These are phyloP conservation scores for Claviceps fusiformis DNA, from an alignment of 2,329 filamentous ascomycete genomes.

Conservation along the genomic window DNA sequence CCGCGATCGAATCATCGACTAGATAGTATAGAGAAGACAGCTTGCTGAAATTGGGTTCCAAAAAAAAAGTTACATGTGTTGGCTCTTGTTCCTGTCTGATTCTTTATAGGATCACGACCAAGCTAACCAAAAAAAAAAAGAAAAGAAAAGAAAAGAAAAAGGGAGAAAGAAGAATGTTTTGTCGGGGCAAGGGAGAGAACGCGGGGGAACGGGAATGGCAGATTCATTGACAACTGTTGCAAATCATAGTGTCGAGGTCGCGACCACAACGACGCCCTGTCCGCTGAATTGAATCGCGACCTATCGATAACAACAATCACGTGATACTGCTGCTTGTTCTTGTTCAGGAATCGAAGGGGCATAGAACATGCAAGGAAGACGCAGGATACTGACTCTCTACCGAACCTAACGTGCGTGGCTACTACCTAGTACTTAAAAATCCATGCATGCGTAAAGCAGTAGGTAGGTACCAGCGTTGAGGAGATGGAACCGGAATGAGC, in stretches of 20 bases:
- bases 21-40: conserved; percentile 4
- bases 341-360: not conserved
- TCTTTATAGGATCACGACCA: not conserved
- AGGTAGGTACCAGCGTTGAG: too few species aligned
- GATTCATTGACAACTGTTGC: not conserved
- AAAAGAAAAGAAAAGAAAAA: too few species aligned
- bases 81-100: not conserved
- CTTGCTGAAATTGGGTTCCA: not conserved
- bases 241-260: not conserved
- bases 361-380: conserved; percentile 6
- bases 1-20: not conserved
- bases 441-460: too few species aligned
- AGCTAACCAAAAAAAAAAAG: too few species aligned
- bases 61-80: not conserved
- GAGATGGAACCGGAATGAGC: too few species aligned
- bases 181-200: not conserved
- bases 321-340: not conserved
- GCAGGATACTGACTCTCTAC: conserved; percentile 1
- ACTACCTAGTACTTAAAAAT: too few species aligned
- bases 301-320: conserved; percentile 3
- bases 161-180: not conserved
- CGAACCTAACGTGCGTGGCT: too few species aligned
- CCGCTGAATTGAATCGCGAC: not conserved
- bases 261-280: not conserved
- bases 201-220: not conserved